These are phyloP conservation scores for Aspergillus hortae DNA, from an alignment of 2,329 filamentous ascomycete genomes.

Conservation along the genomic window DNA sequence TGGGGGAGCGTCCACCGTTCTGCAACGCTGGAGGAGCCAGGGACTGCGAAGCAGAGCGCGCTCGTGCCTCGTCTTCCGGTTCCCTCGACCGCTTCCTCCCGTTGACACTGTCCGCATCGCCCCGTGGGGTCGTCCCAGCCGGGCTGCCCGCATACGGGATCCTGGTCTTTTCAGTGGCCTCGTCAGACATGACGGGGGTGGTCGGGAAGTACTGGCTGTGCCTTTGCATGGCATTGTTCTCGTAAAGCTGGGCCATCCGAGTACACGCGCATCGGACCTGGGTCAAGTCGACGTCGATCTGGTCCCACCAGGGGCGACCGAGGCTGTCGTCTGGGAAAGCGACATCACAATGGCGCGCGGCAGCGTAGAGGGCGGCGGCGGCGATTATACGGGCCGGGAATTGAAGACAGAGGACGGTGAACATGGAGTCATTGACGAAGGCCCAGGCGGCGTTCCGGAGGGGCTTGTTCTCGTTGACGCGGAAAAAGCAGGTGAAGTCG, in stretches of 20 bases:
- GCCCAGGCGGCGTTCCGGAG: slow-evolving; percentile 87
- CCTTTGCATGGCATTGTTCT: slow-evolving; percentile 41
- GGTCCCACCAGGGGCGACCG: slow-evolving; percentile 83
- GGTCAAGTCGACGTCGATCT: slow-evolving; percentile 66
- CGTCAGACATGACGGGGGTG: slow-evolving; percentile 30
- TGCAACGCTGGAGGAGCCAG: slow-evolving; percentile 9
- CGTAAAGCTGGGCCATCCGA: slow-evolving; percentile 62
- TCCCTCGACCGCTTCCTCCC: slow-evolving; percentile 41
- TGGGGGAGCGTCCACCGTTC: slow-evolving; percentile 33
- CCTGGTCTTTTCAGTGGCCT: slow-evolving; percentile 36
- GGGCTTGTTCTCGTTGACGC: slow-evolving; percentile 72
- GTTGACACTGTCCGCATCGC: slow-evolving; percentile 18
- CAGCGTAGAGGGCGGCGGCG: slow-evolving; percentile 81
- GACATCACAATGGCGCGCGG: slow-evolving; percentile 68
- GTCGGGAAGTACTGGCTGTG: slow-evolving; percentile 43
- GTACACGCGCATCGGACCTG: slow-evolving; percentile 71
- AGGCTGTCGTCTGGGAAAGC: slow-evolving; percentile 70
- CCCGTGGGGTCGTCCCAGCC: slow-evolving; percentile 10
- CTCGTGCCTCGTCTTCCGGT: slow-evolving; percentile 20
- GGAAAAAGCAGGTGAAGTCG: slow-evolving; percentile 70
- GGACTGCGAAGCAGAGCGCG: slow-evolving; percentile 10
- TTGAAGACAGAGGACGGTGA: slow-evolving; percentile 79
- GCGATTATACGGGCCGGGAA: slow-evolving; percentile 78
- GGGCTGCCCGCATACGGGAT: slow-evolving; percentile 29
- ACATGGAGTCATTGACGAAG: slow-evolving; percentile 85